A percentile compares a stretch with the other conserved stretches of the same genome.
These are phyloP conservation scores for Russula lepida DNA, from an alignment of 768 basidiomycete species.

Conservation along the genomic window DNA sequence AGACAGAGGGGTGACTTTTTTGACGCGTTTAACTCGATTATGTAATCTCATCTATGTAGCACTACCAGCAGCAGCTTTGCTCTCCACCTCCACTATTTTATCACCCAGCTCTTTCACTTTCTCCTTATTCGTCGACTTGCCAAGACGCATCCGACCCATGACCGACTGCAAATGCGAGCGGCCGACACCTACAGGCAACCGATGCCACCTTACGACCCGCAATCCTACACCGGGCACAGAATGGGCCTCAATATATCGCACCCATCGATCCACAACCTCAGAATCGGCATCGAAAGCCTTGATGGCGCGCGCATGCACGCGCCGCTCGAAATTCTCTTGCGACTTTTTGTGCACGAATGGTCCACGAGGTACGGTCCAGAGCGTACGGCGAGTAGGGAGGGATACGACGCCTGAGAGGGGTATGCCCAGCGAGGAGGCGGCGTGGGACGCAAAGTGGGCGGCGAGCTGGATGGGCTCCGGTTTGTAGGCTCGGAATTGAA, in stretches of 20 bases:
- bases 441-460: conserved; percentile 74
- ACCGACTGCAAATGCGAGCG: conserved; percentile 31
- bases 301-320: conserved; percentile 74
- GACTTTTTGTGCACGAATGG: conserved; percentile 92
- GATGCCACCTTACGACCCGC: conserved; percentile 70
- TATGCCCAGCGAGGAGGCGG: conserved; percentile 78
- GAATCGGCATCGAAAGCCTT: conserved; percentile 87
- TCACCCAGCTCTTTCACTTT: conserved; percentile 32
- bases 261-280: conserved; percentile 71
- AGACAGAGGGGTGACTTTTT: too few species aligned
- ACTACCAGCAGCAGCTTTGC: conserved; percentile 20
- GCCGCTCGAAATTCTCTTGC: conserved; percentile 91
- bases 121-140: conserved; percentile 24
- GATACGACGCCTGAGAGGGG: conserved; percentile 56
- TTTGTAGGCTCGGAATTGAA: conserved; percentile 79
- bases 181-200: conserved; percentile 47
- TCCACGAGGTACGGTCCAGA: conserved; percentile 79
- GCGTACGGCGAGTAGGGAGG: conserved; percentile 64
- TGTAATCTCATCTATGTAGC: neutral
- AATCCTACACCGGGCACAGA: conserved; percentile 82
- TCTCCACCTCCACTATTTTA: conserved; percentile 25
- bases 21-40: conserved; percentile 2
- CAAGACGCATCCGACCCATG: conserved; percentile 30
- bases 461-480: conserved; percentile 63
- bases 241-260: conserved; percentile 68